phyloP scores from a whole-genome alignment of 2,329 filamentous ascomycete species.

The Phoma sp. region DNA sequence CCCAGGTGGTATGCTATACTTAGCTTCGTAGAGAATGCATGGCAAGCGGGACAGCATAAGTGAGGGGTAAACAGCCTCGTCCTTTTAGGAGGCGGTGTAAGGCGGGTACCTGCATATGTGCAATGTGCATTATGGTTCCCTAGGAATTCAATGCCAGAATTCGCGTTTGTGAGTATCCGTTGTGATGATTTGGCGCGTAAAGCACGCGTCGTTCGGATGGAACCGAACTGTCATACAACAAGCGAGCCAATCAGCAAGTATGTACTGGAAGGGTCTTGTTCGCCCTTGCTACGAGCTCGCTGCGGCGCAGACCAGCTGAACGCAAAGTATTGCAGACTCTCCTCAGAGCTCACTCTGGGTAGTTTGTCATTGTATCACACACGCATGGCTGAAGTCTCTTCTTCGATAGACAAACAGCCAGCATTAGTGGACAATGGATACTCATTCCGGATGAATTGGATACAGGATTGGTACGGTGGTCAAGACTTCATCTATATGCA shows the following conservation, averaged over 20 bases:
- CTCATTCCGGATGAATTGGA: background rate
- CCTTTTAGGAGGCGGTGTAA: background rate
- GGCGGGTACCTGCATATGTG: background rate
- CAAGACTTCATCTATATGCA: background rate
- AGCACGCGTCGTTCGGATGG: conserved; percentile 1
- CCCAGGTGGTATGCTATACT: conserved; percentile 10
- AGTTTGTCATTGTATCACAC: too few species aligned
- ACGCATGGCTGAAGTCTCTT: too few species aligned
- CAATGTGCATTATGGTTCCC: background rate
- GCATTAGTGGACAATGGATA: too few species aligned
- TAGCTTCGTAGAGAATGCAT: conserved; percentile 17
- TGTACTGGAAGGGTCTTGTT: background rate
- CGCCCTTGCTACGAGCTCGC: background rate
- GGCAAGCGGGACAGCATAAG: conserved; percentile 1
- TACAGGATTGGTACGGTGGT: too few species aligned
- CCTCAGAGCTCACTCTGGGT: too few species aligned
- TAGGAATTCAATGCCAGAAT: conserved; percentile 6
- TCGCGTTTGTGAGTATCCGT: background rate
- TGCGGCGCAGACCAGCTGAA: background rate
- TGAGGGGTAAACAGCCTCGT: conserved; percentile 1
- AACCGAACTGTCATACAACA: background rate
- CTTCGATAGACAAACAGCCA: too few species aligned
- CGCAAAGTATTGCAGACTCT: background rate
- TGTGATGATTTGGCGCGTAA: background rate
- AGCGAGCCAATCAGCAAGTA: background rate